Conservation (phyloP, 2,329 filamentous ascomycete species). For the Hypoxylon sp. region DNA sequence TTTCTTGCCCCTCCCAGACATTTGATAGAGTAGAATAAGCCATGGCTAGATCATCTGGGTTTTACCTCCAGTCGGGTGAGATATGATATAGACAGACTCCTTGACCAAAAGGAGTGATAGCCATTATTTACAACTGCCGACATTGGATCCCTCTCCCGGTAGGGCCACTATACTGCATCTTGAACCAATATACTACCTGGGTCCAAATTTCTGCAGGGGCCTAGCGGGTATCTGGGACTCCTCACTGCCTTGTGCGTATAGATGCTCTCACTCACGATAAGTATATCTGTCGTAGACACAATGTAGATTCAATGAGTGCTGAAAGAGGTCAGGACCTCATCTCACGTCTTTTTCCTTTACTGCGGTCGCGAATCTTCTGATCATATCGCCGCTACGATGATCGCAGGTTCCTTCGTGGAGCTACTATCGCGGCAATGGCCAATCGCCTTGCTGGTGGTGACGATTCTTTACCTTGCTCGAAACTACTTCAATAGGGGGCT, state of each 20-base stretch:
- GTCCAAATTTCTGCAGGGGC: background rate
- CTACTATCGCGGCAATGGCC: slow-evolving; percentile 25
- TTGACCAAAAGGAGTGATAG: background rate
- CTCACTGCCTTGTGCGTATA: background rate
- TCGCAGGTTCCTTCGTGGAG: slow-evolving; percentile 17
- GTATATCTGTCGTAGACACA: background rate
- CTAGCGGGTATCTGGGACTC: background rate
- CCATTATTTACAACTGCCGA: slow-evolving; percentile 11
- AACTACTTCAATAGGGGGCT: slow-evolving; percentile 30
- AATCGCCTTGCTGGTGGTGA: slow-evolving; percentile 4
- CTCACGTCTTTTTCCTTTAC: background rate
- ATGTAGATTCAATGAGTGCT: background rate
- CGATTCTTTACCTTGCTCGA: slow-evolving; percentile 12
- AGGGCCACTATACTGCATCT: slow-evolving; percentile 6
- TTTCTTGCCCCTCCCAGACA: background rate
- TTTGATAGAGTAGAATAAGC: slow-evolving; percentile 1
- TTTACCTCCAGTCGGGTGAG: background rate
- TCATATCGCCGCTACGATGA: slow-evolving; percentile 11
- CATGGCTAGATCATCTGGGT: background rate
- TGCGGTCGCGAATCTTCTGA: background rate
- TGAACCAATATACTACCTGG: background rate
- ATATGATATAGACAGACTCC: background rate
- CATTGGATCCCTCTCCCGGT: background rate
- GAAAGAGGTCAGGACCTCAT: background rate
- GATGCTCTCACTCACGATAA: background rate